Evolutionary conservation across 805 yeast genomes (phyloP), one percentile per base, ranked within the genome.

Genomic region (Saccharomycopsis capsularis): DNA sequence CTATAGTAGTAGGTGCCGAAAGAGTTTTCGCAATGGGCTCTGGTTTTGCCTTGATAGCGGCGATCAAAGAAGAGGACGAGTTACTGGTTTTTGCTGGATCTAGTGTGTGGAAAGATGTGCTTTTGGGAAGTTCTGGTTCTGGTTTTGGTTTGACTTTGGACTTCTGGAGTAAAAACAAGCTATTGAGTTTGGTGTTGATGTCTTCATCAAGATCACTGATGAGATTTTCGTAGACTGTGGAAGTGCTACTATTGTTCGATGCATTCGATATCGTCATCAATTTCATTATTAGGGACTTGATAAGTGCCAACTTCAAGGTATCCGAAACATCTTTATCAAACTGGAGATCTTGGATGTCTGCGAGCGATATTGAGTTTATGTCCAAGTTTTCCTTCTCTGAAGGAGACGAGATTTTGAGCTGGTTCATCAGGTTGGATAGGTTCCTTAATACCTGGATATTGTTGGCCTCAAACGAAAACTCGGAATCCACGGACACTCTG

Each of bases 381-480:
- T 44, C 32, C 19, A 42, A 11, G 2, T 22, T 4, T 32, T 22
- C 9, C 5, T 11, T 6, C 7, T 11, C 42, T 13, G 38, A 9
- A 6, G 38, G 15, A 5, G 6, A 6, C 18, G 15, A 9, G 19
- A 21, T 21, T 19, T 19, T 39, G 25, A 34, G 40, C 40, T 18
- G 30, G 9, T 22, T 30, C 38, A 47, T 35, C 34, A 40, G 37
- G 4, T 43, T 36, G 24, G 43, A 16, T n/a, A n/a, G n/a, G n/a
- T n/a, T n/a, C n/a, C n/a, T n/a, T n/a, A n/a, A n/a, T n/a, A n/a
- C n/a, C n/a, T n/a, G n/a, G 21, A 46, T 27, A 21, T 32, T 35
- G 30, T 32, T 32, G 6, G 55, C 42, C 25, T 52, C 55, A 43
- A 52, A 52, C 15, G 55, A 52, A 25, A 52, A 52, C 44, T 50